phyloP scores from a whole-genome alignment of 2,329 filamentous ascomycete genomes.

The Ophiocordyceps camponoti-saundersi region DNA sequence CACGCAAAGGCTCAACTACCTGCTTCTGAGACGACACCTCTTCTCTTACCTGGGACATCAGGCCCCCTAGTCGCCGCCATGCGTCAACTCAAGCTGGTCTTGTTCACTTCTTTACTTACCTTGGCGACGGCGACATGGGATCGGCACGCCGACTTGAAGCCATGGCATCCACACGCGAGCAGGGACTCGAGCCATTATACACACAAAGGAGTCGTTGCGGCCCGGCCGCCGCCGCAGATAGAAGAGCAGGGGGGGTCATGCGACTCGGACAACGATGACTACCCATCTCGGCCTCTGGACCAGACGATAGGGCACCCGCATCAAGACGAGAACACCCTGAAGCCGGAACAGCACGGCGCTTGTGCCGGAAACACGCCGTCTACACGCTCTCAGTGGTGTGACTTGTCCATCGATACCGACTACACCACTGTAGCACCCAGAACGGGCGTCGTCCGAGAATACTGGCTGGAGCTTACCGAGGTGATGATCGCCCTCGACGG shows the following conservation, averaged over 20 bases:
- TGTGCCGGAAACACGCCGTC: not conserved
- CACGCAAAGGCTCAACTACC: not conserved
- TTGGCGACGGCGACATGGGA: not conserved
- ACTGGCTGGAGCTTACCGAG: slow-evolving; percentile 24
- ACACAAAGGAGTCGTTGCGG: not conserved
- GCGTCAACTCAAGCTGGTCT: not conserved
- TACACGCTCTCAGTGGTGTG: not conserved
- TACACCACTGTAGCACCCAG: slow-evolving; percentile 22
- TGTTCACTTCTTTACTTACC: not conserved
- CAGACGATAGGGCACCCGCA: not conserved
- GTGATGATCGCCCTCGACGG: slow-evolving; percentile 28
- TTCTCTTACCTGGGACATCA: not conserved
- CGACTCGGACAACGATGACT: not conserved
- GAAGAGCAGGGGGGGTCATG: not conserved
- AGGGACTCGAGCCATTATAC: not conserved
- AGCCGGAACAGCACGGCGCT: not conserved
- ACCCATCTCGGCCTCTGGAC: not conserved
- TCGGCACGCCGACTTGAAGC: not conserved
- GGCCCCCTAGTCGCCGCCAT: not conserved
- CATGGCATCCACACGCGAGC: not conserved
- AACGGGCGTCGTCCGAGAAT: slow-evolving; percentile 33
- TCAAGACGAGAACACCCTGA: not conserved
- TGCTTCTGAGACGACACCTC: not conserved
- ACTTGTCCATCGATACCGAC: slow-evolving; percentile 1
- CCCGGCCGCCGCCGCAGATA: not conserved